phyloP scores from a whole-genome alignment of 176 grass and related monocot genomes.

The Musa schizocarpa region DNA sequence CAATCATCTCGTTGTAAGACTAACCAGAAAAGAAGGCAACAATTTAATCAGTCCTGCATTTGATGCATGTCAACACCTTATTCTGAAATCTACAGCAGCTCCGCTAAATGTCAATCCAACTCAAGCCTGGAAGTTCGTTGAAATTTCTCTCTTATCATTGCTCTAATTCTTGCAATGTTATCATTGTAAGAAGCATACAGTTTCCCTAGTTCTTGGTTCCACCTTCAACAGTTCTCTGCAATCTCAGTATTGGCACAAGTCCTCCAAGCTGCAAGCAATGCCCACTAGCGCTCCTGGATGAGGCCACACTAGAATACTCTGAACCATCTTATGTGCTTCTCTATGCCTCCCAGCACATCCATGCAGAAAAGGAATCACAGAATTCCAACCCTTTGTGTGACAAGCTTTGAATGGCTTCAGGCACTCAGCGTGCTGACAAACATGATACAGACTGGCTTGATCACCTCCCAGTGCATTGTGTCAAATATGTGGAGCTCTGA shows the following conservation, averaged over 20 bases:
- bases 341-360: conserved; percentile 34
- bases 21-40: neutral
- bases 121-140: conserved; percentile 51
- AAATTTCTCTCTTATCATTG: conserved; percentile 34
- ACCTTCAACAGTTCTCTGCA: conserved; percentile 62
- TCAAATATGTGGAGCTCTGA: too few species aligned
- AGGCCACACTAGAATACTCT: conserved; percentile 45
- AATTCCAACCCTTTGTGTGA: too few species aligned
- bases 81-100: conserved; percentile 18
- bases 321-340: conserved; percentile 50
- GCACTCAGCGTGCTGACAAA: too few species aligned
- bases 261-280: conserved; percentile 65
- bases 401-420: too few species aligned
- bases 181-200: conserved; percentile 60
- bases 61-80: conserved; percentile 20
- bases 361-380: too few species aligned
- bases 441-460: too few species aligned
- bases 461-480: too few species aligned
- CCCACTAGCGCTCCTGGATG: conserved; percentile 57
- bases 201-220: conserved; percentile 57
- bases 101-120: conserved; percentile 43
- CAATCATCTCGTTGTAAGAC: neutral
- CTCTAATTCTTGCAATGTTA: conserved; percentile 48
- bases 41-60: neutral
- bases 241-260: conserved; percentile 55